Evolutionary conservation across 495 filamentous ascomycete species (phyloP).

Genomic region (Cercophora sp.): DNA sequence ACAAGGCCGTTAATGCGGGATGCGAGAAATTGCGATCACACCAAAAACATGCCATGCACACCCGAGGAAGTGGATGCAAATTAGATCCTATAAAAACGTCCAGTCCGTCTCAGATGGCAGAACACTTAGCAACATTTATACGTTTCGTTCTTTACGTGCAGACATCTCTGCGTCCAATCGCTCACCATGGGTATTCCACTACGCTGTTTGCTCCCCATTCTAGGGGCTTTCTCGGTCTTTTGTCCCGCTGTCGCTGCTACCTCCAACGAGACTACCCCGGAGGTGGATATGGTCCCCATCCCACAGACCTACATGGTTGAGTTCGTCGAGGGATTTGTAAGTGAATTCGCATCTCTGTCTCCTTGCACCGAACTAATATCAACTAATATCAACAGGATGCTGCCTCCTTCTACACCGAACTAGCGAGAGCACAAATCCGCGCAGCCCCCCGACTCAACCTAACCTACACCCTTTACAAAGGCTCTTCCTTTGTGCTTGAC

Average conservation of each 20-base stretch:
- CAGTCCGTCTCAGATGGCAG: too few relatives aligned
- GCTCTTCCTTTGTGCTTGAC: slow-evolving; percentile 35
- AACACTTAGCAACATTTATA: neutral
- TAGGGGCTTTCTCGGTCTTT: neutral
- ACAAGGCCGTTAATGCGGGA: neutral
- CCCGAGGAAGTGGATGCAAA: too few relatives aligned
- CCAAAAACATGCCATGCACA: too few relatives aligned
- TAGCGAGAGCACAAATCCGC: neutral
- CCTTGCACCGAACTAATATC: neutral
- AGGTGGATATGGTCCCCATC: too few relatives aligned
- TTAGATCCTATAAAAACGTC: too few relatives aligned
- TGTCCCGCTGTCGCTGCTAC: neutral
- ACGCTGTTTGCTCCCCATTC: neutral
- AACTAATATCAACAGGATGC: neutral
- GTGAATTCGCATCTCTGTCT: neutral
- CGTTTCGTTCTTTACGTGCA: neutral
- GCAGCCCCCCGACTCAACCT: slow-evolving; percentile 28
- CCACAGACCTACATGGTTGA: neutral
- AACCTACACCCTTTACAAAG: slow-evolving; percentile 34
- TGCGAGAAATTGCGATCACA: neutral
- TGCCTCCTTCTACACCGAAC: neutral
- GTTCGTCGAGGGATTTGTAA: neutral
- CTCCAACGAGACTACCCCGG: too few relatives aligned
- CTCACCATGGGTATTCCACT: neutral
- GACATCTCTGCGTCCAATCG: too few relatives aligned